Evolutionary conservation across 768 basidiomycete genomes (phyloP), one percentile per base, ranked within the genome.

Genomic region (Rhodotorula taiwanensis): DNA sequence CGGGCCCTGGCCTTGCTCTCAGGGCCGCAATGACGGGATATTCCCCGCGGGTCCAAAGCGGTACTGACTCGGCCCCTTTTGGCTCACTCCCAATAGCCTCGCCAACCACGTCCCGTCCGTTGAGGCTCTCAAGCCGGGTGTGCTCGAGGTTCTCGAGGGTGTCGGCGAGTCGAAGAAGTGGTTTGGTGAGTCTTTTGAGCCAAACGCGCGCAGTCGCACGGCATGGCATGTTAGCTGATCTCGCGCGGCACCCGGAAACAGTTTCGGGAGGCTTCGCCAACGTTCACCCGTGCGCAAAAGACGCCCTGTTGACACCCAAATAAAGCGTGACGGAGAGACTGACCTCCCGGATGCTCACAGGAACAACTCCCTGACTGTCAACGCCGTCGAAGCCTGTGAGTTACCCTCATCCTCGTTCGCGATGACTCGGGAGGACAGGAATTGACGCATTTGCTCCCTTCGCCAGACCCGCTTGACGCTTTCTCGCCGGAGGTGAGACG

Each of bases 31-130:
- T n/a, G n/a, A n/a, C n/a, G n/a, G n/a, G n/a, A n/a, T n/a, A n/a
- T n/a, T n/a, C n/a, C n/a, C n/a, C n/a, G n/a, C n/a, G n/a, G n/a
- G n/a, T n/a, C n/a, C n/a, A 39, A n/a, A 28, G 45, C 44, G 30
- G 3, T 3, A 45, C 55, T 56, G 55, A 56, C 49, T 39, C 36
- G 36, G 36, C 21, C 41, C 27, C 4, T 28, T 23, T 7, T 27
- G 36, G 23, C 34, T 27, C 27, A 2, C 39, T 5, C 49, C 21
- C 18, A n/a, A n/a, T 39, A 69, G 67, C 59, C 85, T 99, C 64
- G 90, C 94, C 72, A 95, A 94, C 82, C 95, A 99, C 79, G 92
- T 97, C 58, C 87, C 95, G 34, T 88, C 91, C n/a, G 87, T 98
- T 62, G 95, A 99, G 77, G 82, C 94, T 52, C 81, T 99, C 58